phyloP scores from a whole-genome alignment of 768 basidiomycete genomes.

The Hericium erinaceus region DNA sequence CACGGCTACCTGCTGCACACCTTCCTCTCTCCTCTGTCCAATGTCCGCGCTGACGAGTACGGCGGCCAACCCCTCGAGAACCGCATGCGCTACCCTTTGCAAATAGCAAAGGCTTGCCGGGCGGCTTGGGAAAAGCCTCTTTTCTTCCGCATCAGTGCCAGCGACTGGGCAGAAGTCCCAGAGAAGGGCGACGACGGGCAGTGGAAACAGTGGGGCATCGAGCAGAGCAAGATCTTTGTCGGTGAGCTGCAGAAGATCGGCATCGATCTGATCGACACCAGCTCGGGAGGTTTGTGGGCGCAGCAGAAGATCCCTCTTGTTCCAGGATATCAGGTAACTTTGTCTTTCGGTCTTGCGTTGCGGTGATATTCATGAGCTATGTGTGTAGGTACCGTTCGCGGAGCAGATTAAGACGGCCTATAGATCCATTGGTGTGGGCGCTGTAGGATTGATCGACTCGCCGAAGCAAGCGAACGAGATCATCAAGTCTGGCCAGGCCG shows the following conservation, averaged over 20 bases:
- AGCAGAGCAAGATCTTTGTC: conserved; percentile 57
- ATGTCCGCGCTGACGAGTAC: conserved; percentile 59
- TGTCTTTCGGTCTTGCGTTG: background rate
- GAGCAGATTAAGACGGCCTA: conserved; percentile 52
- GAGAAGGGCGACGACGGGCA: conserved; percentile 44
- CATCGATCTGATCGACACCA: conserved; percentile 71
- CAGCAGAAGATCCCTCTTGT: conserved; percentile 46
- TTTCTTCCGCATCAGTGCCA: conserved; percentile 52
- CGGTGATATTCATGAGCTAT: background rate
- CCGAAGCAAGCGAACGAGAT: conserved; percentile 50
- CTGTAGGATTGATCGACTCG: conserved; percentile 68
- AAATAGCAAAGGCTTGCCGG: conserved; percentile 43
- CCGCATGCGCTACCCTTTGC: conserved; percentile 59
- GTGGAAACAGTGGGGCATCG: conserved; percentile 68
- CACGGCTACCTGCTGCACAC: conserved; percentile 62
- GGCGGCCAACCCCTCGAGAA: conserved; percentile 64
- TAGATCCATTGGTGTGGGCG: conserved; percentile 43
- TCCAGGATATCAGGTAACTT: conserved; percentile 54
- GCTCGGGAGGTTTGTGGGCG: conserved; percentile 27
- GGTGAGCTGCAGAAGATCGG: conserved; percentile 50
- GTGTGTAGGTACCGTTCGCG: conserved; percentile 53
- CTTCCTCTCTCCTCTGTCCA: conserved; percentile 70
- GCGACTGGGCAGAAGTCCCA: conserved; percentile 43
- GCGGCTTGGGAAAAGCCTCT: conserved; percentile 60
- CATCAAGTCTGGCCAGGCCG: conserved; percentile 56